phyloP scores from a whole-genome alignment of 1,284 basidiomycete genomes.

The Ceratobasidium sp. region DNA sequence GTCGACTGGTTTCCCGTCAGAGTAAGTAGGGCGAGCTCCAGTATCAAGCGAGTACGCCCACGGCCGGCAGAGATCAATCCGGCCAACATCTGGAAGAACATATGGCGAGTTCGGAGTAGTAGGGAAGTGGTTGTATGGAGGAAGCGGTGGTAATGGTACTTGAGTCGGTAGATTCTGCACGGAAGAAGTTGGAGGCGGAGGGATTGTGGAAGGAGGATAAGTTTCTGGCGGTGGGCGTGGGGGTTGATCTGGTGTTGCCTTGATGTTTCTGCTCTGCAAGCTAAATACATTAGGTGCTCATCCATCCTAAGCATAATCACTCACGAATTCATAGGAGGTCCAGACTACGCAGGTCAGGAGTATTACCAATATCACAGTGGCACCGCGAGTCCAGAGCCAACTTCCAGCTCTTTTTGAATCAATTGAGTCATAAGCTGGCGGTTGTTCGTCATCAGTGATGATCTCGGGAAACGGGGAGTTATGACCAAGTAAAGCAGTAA shows the following conservation, averaged over 20 bases:
- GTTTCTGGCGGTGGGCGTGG: not conserved
- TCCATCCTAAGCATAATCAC: not conserved
- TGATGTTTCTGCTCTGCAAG: not conserved
- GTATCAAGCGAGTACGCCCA: constrained; percentile 24
- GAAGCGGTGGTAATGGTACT: constrained; percentile 1
- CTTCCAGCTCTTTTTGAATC: not conserved
- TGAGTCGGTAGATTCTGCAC: not conserved
- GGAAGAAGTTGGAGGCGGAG: not conserved
- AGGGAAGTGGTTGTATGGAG: not conserved
- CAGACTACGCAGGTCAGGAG: not conserved
- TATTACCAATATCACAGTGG: not conserved
- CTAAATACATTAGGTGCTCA: not conserved
- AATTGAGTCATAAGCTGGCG: constrained; percentile 6
- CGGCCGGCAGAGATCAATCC: constrained; percentile 14
- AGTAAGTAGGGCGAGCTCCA: not conserved
- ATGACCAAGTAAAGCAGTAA: not conserved
- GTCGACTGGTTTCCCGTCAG: not conserved
- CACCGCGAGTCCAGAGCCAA: constrained; percentile 14
- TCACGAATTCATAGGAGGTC: not conserved
- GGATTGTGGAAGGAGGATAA: not conserved
- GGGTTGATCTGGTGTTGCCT: not conserved
- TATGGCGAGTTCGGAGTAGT: not conserved
- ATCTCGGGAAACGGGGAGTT: not conserved
- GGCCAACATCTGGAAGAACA: not conserved
- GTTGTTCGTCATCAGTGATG: not conserved